phyloP scores from a whole-genome alignment of 257 asterid species.

The Coffea eugenioides region DNA sequence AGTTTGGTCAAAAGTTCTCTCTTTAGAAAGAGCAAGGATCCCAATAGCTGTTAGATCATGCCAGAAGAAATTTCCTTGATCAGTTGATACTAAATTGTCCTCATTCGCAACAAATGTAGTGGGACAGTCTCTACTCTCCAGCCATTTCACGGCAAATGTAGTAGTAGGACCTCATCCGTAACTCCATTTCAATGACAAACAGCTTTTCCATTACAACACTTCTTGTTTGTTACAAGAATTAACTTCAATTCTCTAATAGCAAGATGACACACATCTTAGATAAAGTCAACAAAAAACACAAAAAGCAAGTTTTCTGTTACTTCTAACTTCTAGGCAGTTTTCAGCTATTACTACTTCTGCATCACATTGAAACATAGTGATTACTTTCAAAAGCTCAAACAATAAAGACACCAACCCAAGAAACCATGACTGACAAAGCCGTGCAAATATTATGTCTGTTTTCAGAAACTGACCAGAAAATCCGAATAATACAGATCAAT shows the following conservation, averaged over 20 bases:
- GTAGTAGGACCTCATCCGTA: neutral
- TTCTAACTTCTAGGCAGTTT: neutral
- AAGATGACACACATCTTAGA: neutral
- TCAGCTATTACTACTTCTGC: neutral
- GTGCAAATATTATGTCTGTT: neutral
- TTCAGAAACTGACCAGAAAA: neutral
- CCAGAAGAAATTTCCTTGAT: neutral
- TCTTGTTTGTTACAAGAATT: neutral
- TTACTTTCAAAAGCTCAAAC: neutral
- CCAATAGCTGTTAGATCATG: neutral
- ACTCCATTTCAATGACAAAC: neutral
- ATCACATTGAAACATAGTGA: neutral
- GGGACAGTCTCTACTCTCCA: neutral
- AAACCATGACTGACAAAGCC: neutral
- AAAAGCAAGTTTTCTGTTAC: neutral
- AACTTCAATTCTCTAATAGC: slow-evolving; percentile 8
- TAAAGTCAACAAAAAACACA: neutral
- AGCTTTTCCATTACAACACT: neutral
- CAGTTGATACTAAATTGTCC: neutral
- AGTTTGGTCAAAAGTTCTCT: neutral
- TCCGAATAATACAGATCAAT: neutral
- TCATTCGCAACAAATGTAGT: neutral
- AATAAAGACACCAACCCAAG: neutral
- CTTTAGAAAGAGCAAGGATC: neutral
- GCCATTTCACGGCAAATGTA: neutral